Base-by-base conservation (phyloP, 2,329 filamentous ascomycete species). In the Aureobasidium pullulans region DNA sequence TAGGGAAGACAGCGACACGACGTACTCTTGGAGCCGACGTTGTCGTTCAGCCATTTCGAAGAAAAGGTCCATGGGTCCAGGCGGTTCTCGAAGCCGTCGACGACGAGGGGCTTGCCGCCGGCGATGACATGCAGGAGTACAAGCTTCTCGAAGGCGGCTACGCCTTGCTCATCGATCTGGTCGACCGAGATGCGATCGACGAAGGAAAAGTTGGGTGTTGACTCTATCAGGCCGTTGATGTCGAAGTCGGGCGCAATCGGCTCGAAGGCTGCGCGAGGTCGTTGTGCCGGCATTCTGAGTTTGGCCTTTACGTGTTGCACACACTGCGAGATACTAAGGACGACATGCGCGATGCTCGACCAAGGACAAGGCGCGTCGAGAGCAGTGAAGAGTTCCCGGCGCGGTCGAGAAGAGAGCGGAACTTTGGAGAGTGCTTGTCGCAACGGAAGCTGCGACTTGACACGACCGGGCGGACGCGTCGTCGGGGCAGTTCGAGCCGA, bases 211-310 rank as follows among this genome's bases (percentile, higher is more conserved):
- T 96, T 96, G 2, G 86, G 80, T 0, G 87, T 89, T 8, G 81
- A 81, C 60, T 94, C 86, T 15, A 97, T 89, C 1, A 97, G 79
- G 1, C 77, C 75, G 40, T 84, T 77, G 15, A 97, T 78, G 69
- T 97, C 87, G 60, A 97, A 84, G 68, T 93, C 84, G 0, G 92
- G 92, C 0, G 91, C 84, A 48, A 97, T 89, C 1, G 93, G 92
- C 72, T 96, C 90, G 72, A 97, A 97, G 54, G 91, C 90, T 15
- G 91, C 90, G 69, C 90, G 87, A 0, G 90, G 90, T 67, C 92
- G 85, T 61, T 87, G 78, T 13, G 87, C 81, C 58, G 89, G 88
- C 91, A 96, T 96, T 3, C 6, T 44, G 31, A 1, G 10, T n/a
- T 11, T 44, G 31, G 2, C n/a, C 10, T 3, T 31, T 19, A 5